phyloP scores from a whole-genome alignment of 2,329 filamentous ascomycete genomes.

The Aureobasidium sp. region DNA sequence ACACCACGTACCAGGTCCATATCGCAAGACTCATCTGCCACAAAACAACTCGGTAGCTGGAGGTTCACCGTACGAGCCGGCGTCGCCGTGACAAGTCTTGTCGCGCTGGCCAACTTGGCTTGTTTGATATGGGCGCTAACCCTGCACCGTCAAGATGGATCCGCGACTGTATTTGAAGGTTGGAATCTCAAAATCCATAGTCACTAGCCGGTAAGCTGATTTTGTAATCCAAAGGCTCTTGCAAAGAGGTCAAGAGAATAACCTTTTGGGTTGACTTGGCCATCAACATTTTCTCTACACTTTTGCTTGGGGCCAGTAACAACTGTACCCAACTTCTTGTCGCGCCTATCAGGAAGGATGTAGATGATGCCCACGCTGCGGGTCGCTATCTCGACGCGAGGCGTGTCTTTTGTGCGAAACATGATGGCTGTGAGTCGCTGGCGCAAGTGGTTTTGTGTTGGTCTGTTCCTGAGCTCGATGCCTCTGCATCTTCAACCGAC shows the following conservation, averaged over 20 bases:
- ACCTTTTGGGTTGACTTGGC: slow-evolving; percentile 29
- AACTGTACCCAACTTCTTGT: slow-evolving; percentile 48
- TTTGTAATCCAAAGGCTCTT: not conserved
- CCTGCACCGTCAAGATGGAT: not conserved
- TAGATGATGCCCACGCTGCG: slow-evolving; percentile 42
- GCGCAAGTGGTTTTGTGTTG: slow-evolving; percentile 23
- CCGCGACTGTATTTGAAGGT: slow-evolving; percentile 2
- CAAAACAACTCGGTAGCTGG: not conserved
- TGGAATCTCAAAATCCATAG: not conserved
- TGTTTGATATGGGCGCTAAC: not conserved
- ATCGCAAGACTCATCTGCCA: not conserved
- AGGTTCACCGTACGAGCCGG: not conserved
- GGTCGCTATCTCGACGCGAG: slow-evolving; percentile 42
- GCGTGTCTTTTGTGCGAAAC: slow-evolving; percentile 37
- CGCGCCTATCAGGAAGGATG: slow-evolving; percentile 43
- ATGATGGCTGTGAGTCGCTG: slow-evolving; percentile 22
- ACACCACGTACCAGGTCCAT: not conserved
- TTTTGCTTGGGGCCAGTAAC: slow-evolving; percentile 42
- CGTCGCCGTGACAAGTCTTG: not conserved
- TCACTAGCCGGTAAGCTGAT: not conserved
- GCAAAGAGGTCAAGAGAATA: not conserved
- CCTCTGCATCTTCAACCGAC: slow-evolving; percentile 29
- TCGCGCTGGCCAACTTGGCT: not conserved
- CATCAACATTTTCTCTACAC: slow-evolving; percentile 43
- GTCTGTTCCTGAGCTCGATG: slow-evolving; percentile 27